Evolutionary conservation across 2,329 filamentous ascomycete species (phyloP).

Genomic region (Diplodia corticola): DNA sequence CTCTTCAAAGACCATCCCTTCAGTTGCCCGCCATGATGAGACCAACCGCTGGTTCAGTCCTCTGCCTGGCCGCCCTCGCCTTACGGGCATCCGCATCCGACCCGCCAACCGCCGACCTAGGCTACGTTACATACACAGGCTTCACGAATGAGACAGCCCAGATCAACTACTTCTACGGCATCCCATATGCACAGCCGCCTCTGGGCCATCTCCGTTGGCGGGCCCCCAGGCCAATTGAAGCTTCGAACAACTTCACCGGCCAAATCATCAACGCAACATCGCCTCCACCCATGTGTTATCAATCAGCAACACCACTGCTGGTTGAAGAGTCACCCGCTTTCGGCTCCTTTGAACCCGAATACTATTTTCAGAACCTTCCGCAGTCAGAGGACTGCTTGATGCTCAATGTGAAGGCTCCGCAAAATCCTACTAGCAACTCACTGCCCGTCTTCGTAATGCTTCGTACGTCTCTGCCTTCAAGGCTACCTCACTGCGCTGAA

Average conservation of each 20-base stretch:
- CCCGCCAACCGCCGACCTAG: constrained; percentile 23
- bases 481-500: neutral
- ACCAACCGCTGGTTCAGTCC: neutral
- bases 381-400: constrained; percentile 44
- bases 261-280: constrained; percentile 31
- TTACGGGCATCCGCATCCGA: neutral
- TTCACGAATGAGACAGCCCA: constrained; percentile 24
- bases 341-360: neutral
- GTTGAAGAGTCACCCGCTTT: neutral
- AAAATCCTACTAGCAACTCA: constrained; percentile 30
- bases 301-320: constrained; percentile 26
- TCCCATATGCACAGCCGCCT: constrained; percentile 35
- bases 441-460: constrained; percentile 39
- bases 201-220: constrained; percentile 35
- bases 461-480: constrained; percentile 23
- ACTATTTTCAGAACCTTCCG: neutral
- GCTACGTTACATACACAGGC: constrained; percentile 26
- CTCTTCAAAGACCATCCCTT: neutral
- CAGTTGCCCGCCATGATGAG: neutral
- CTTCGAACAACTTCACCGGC: constrained; percentile 26
- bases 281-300: constrained; percentile 32
- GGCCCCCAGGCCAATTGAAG: constrained; percentile 32
- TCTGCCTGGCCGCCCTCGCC: neutral
- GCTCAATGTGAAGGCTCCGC: constrained; percentile 43
- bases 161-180: constrained; percentile 28